Evolutionary conservation across 2,329 filamentous ascomycete genomes (phyloP).

Genomic region (Esteya vermicola): DNA sequence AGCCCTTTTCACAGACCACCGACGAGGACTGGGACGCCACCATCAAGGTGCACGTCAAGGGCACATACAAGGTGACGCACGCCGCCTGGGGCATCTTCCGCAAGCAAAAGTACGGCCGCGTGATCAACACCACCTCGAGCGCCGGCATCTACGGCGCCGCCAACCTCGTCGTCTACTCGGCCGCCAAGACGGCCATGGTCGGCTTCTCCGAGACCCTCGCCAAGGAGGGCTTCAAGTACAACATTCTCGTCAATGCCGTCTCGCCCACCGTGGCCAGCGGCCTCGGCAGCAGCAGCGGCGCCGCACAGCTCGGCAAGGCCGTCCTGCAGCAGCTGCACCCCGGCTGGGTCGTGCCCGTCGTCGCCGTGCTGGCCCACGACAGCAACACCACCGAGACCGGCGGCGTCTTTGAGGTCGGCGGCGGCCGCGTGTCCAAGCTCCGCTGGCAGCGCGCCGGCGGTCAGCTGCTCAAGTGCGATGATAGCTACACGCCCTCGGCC

Average conservation of each 20-base stretch:
- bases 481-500: conserved; percentile 74
- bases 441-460: conserved; percentile 90
- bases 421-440: conserved; percentile 82
- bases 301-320: conserved; percentile 94
- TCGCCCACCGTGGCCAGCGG: conserved; percentile 88
- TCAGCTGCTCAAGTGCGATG: conserved; percentile 78
- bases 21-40: conserved; percentile 95
- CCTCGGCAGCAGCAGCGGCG: conserved; percentile 90
- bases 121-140: conserved; percentile 96
- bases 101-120: conserved; percentile 94
- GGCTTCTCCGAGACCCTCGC: conserved; percentile 96
- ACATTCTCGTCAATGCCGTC: conserved; percentile 90
- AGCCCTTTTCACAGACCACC: conserved; percentile 98
- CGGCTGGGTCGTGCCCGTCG: conserved; percentile 88
- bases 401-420: conserved; percentile 84
- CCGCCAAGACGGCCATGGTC: conserved; percentile 87
- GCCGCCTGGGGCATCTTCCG: conserved; percentile 96
- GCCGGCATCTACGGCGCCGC: conserved; percentile 93
- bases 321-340: conserved; percentile 74
- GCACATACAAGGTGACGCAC: conserved; percentile 87
- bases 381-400: conserved; percentile 74
- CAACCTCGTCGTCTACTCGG: conserved; percentile 92
- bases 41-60: conserved; percentile 81
- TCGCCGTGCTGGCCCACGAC: conserved; percentile 76
- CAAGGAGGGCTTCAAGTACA: conserved; percentile 96